Evolutionary conservation across 345 rosid genomes (phyloP).

Genomic region (Murraya paniculata): DNA sequence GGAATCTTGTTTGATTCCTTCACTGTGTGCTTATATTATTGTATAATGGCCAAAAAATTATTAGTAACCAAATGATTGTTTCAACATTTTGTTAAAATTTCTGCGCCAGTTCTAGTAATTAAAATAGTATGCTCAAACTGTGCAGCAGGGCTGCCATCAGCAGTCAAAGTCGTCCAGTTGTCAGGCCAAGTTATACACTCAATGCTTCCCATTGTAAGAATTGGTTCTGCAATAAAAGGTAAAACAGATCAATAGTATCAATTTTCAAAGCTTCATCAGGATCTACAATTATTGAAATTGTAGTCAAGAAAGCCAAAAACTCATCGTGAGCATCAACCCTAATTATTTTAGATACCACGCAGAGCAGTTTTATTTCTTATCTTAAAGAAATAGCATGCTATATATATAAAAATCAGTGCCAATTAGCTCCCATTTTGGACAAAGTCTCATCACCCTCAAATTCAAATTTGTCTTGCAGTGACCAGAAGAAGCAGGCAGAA

Average conservation of each 20-base stretch:
- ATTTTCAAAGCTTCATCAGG: neutral
- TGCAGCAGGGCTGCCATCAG: slow-evolving; percentile 77
- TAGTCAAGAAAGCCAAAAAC: neutral
- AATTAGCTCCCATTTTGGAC: no score
- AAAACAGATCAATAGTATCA: neutral
- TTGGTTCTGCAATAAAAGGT: slow-evolving; percentile 58
- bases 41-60: neutral
- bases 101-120: slow-evolving; percentile 82
- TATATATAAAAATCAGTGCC: neutral
- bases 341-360: neutral
- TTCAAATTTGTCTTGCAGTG: neutral
- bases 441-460: neutral
- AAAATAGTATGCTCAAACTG: slow-evolving; percentile 90
- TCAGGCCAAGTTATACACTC: slow-evolving; percentile 85
- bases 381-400: neutral
- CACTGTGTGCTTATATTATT: neutral
- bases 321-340: neutral
- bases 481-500: neutral
- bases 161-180: slow-evolving; percentile 84
- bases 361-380: neutral
- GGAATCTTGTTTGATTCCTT: neutral
- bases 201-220: slow-evolving; percentile 68
- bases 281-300: neutral
- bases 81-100: slow-evolving; percentile 69
- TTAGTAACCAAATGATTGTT: neutral